phyloP scores from a whole-genome alignment of 1,284 basidiomycete species.

The Irpex lacteus region DNA sequence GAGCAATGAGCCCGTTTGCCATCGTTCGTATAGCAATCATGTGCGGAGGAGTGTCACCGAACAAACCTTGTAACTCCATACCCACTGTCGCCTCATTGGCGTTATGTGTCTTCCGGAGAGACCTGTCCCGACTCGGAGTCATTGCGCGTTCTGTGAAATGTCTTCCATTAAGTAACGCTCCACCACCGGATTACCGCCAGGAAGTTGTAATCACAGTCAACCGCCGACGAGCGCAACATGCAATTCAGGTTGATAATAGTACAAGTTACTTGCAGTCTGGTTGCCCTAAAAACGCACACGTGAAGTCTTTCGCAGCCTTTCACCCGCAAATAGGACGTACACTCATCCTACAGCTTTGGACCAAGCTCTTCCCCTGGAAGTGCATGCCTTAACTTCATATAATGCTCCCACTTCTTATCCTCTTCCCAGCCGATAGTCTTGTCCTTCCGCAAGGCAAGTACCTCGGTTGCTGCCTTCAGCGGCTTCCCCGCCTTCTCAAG shows the following conservation, averaged over 20 bases:
- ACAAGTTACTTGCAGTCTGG: too few species aligned
- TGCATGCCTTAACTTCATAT: slow-evolving; percentile 30
- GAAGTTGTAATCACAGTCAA: too few species aligned
- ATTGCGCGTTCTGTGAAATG: too few species aligned
- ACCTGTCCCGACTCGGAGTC: background rate
- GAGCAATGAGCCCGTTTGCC: too few species aligned
- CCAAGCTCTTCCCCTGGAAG: slow-evolving; percentile 14
- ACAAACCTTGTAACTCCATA: background rate
- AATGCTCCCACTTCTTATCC: slow-evolving; percentile 48
- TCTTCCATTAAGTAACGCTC: too few species aligned
- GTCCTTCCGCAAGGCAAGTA: slow-evolving; percentile 50
- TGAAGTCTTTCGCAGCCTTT: background rate
- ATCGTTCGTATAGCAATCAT: background rate
- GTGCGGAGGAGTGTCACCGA: background rate
- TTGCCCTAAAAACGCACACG: too few species aligned
- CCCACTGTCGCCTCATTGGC: background rate
- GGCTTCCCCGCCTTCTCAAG: slow-evolving; percentile 34
- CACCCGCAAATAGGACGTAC: background rate
- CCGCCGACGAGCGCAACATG: too few species aligned
- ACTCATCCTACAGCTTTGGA: too few species aligned
- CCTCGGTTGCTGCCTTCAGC: slow-evolving; percentile 31
- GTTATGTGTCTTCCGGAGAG: background rate
- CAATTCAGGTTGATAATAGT: too few species aligned
- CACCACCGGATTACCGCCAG: too few species aligned
- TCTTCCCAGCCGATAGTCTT: slow-evolving; percentile 50